Evolutionary conservation across 2,329 filamentous ascomycete species (phyloP).

Genomic region (Colletotrichum sp.): DNA sequence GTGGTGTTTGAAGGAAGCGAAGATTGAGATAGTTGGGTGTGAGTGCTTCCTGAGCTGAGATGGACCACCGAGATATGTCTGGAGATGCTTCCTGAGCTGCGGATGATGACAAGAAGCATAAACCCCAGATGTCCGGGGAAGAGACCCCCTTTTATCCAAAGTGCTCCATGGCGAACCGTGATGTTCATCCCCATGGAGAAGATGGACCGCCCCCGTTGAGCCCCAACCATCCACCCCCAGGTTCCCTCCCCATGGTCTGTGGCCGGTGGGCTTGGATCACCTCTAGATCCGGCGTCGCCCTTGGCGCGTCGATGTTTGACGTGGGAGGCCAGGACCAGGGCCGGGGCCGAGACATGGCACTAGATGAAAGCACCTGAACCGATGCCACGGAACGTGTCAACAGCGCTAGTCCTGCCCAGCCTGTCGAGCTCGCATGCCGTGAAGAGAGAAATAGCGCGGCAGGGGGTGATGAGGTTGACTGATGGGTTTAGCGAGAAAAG

Average conservation of each 20-base stretch:
- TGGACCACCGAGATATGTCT: neutral
- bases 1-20: neutral
- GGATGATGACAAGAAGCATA: slow-evolving; percentile 2
- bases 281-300: neutral
- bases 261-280: neutral
- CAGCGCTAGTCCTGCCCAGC: neutral
- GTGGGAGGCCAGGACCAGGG: neutral
- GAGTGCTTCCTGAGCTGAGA: neutral
- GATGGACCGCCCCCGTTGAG: neutral
- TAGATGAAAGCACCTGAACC: neutral
- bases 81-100: neutral
- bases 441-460: neutral
- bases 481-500: neutral
- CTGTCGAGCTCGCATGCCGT: neutral
- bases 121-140: neutral
- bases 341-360: neutral
- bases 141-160: neutral
- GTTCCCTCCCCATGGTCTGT: neutral
- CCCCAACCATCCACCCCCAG: slow-evolving; percentile 7
- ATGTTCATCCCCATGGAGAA: neutral
- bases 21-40: neutral
- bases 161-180: neutral
- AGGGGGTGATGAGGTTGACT: neutral
- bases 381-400: neutral
- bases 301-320: neutral